Base-by-base conservation (phyloP, 192 early-diverging fungal genomes). In the Thoreauomyces humboldtii region DNA sequence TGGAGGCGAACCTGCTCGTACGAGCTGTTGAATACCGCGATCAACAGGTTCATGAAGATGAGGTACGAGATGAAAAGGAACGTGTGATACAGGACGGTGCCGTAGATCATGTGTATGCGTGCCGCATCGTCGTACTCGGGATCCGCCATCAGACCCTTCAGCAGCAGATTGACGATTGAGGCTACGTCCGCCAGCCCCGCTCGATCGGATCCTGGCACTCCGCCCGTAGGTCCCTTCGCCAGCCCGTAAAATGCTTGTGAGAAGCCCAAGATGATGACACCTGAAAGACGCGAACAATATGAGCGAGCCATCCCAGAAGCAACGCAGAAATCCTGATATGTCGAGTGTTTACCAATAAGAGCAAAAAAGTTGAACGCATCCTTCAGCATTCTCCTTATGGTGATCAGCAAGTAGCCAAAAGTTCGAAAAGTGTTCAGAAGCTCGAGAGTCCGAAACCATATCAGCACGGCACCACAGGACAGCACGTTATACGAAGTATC, bases 361-460 rank as follows among this genome's bases (percentile, higher is more conserved):
- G 35, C 25, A 37, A 67, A 67, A 27, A 67, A 67, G 19, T 60
- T 34, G 28, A 56, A 43, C 0, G 64, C 54, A 25, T 60, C 54
- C 15, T 38, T 19, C 7, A 67, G 52, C 38, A 60, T 59, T 17
- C 64, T 33, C 35, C 64, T 53, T 17, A 67, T 38, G 42, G 64
- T 67, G 12, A 67, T 37, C 4, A 67, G 43, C 11, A 67, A 33
- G 35, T 67, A 67, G 2, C 54, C 64, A 44, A 60, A 67, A 2
- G 45, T 42, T 6, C 64, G 64, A 31, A 67, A 67, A 14, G 64
- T 67, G 31, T 67, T 51, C 54, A 67, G 45, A n/a, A 67, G 35
- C 46, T 67, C 64, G 14, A 67, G 43, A 36, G 55, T 56, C 36
- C 64, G 64, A 32, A 54, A 67, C 64, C 64, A 67, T 5, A 67